Evolutionary conservation across 2,329 filamentous ascomycete species (phyloP), one percentile per base, ranked within the genome.

Genomic region (Lecanoromycetidae sp.): DNA sequence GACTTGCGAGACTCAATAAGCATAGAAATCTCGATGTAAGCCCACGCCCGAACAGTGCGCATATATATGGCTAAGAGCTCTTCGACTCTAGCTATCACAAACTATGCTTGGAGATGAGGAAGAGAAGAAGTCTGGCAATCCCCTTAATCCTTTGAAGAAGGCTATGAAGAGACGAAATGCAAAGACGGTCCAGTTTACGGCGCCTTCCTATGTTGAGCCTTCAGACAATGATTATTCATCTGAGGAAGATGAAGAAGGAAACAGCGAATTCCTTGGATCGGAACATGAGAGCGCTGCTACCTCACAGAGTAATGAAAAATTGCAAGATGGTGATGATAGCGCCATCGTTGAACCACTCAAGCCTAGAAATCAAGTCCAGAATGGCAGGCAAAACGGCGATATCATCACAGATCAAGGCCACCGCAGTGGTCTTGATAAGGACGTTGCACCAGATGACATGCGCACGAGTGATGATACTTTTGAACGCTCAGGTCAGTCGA

Each of bases 11-110:
- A 54, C 68, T 96, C 54, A 98, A 98, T 66, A 98, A 98, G 67
- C 91, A 98, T 66, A 79, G 91, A 60, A 98, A 98, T 61, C 88
- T 96, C 57, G 91, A 98, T 69, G 87, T 94, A 76, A 54, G 85
- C 61, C n/a, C 19, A n/a, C 3, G n/a, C 30, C 12, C 4, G 10
- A 12, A 8, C n/a, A 25, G 29, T 9, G 36, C 3, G 5, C 22
- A 13, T 5, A 30, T 34, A 38, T 33, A 48, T 10, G 5, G 10
- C 25, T n/a, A n/a, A n/a, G n/a, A n/a, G n/a, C 8, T 15, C 12
- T 27, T 32, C 20, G 23, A 15, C 39, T 42, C 29, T 55, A 80
- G 77, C 71, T 84, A 29, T 81, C 80, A 45, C 78, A 79, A 30
- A 80, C 78, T 1, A 84, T 83, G 79, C 71, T 84, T 41, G 77